phyloP scores from a whole-genome alignment of 441 rosid genomes.

The Caryocar brasiliense region DNA sequence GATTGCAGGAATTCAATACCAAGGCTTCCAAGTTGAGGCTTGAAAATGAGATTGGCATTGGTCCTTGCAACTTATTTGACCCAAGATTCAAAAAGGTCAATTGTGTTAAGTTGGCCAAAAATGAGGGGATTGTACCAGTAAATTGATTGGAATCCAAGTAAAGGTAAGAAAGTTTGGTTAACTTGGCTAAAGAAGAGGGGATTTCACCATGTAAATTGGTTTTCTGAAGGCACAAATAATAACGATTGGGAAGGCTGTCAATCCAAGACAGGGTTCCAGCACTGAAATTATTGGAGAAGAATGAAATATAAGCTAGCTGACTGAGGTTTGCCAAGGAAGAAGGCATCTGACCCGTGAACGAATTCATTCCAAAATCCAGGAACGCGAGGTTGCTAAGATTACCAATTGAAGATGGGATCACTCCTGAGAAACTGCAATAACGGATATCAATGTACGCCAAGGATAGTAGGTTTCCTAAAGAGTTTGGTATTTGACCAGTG shows the following conservation, averaged over 20 bases:
- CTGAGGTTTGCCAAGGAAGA: not conserved
- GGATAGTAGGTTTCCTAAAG: not conserved
- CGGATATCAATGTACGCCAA: not conserved
- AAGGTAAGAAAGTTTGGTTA: not conserved
- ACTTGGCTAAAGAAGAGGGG: not conserved
- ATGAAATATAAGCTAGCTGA: not conserved
- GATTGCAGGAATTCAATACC: slow-evolving; percentile 7
- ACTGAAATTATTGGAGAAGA: not conserved
- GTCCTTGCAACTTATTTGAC: not conserved
- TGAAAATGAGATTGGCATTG: not conserved
- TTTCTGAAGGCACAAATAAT: not conserved
- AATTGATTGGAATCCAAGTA: not conserved
- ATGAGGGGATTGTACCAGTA: not conserved
- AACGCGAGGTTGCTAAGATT: not conserved
- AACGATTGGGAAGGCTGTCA: not conserved
- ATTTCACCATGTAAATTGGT: not conserved
- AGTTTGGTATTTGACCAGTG: not conserved
- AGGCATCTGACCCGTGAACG: not conserved
- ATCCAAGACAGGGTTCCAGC: not conserved
- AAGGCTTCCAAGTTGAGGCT: not conserved
- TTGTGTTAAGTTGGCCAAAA: not conserved
- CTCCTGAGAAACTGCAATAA: not conserved
- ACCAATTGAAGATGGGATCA: slow-evolving; percentile 3
- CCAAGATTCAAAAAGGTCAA: not conserved
- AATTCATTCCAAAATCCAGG: not conserved